Evolutionary conservation across 108 stramenopile genomes (phyloP).

Genomic region (Skeletonema menzelii): DNA sequence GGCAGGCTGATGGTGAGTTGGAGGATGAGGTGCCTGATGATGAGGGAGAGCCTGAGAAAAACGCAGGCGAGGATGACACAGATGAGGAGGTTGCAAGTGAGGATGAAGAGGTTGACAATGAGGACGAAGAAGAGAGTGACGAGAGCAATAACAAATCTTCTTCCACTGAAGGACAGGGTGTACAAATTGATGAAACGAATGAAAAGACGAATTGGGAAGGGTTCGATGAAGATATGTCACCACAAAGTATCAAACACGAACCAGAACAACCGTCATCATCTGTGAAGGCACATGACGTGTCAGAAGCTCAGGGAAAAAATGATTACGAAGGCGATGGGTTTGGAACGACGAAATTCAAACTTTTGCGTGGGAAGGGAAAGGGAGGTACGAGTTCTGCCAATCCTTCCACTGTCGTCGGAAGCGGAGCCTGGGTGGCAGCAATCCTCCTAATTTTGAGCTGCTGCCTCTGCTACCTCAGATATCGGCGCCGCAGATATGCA

Average conservation of each 20-base stretch:
- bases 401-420: neutral
- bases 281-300: neutral
- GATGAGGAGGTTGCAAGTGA: neutral
- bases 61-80: neutral
- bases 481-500: conserved; percentile 1
- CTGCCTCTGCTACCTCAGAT: conserved; percentile 29
- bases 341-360: neutral
- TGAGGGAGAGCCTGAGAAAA: neutral
- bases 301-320: neutral
- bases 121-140: neutral
- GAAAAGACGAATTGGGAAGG: conserved; percentile 11
- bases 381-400: neutral
- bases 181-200: neutral
- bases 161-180: neutral
- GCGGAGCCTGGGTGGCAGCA: neutral
- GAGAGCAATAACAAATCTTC: neutral
- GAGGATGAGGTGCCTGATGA: neutral
- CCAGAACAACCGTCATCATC: conserved; percentile 1
- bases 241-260: neutral
- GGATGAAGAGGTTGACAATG: neutral
- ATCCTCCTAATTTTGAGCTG: conserved; percentile 1
- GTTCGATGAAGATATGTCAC: conserved; percentile 11
- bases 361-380: neutral
- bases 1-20: neutral
- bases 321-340: conserved; percentile 6